Evolutionary conservation across 495 filamentous ascomycete genomes (phyloP), one percentile per base, ranked within the genome.

Genomic region (Lentithecium fluviatile): DNA sequence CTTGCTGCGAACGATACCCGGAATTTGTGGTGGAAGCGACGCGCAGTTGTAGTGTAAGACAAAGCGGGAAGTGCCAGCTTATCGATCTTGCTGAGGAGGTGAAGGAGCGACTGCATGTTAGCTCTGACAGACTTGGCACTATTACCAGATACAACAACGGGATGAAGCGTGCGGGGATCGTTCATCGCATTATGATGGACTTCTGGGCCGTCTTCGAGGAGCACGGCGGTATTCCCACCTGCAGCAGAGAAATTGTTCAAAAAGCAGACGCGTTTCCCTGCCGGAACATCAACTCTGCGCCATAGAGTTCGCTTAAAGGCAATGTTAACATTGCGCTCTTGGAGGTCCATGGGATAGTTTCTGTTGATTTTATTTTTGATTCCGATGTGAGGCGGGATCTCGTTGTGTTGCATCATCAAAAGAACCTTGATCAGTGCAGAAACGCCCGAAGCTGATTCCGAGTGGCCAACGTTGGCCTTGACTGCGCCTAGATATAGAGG

Each of bases 351-450:
- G n/a, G 52, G 0, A 75, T 47, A 23, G 64, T 59, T 42, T 74
- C 75, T 13, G 73, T 62, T 15, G 75, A 55, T 67, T 59, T 12
- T 66, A 61, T 2, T 68, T 76, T 95, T 94, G 77, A 93, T 93
- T 12, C 90, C 90, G 57, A 88, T 85, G 62, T 94, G 89, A 6
- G 90, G 87, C 4, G 91, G 90, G 51, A 97, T 95, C 32, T 77
- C 79, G 67, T 85, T 88, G 68, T 93, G 87, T 71, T 87, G 79
- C 73, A 96, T 76, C 91, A 96, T 96, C 73, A 96, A 71, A 47
- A 96, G 71, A 1, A 93, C 84, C 74, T 97, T 97, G 71, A 90
- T 79, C 21, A 97, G 78, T 1, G 88, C 84, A 1, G 87, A 87
- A 34, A 94, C 54, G 0, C 74, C 74, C 36, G 71, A 63, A 5